Evolutionary conservation across 2,329 filamentous ascomycete genomes (phyloP).

Genomic region (Orbilia quercus): DNA sequence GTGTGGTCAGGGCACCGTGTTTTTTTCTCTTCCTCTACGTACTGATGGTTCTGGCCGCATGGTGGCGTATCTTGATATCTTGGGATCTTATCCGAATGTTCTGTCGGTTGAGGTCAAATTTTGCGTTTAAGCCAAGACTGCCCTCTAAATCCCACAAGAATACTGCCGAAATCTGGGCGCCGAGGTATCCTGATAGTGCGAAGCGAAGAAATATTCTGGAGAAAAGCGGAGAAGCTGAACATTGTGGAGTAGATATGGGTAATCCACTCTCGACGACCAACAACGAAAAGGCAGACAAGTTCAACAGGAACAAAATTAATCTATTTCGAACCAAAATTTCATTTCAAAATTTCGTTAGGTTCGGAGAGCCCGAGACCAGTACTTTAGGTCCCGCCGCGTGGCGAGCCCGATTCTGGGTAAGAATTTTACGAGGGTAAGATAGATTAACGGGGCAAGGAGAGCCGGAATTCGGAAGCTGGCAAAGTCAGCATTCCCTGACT

Average conservation of each 20-base stretch:
- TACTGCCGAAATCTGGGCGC: conserved; percentile 41
- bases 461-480: not conserved
- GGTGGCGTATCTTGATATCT: conserved; percentile 21
- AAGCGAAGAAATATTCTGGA: conserved; percentile 1
- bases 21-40: conserved; percentile 35
- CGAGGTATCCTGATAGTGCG: conserved; percentile 12
- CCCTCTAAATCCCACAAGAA: conserved; percentile 26
- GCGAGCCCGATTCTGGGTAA: conserved; percentile 2
- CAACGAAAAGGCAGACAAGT: too few species aligned
- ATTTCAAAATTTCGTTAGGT: too few species aligned
- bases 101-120: not conserved
- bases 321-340: not conserved
- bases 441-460: not conserved
- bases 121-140: not conserved
- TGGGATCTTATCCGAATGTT: not conserved
- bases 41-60: conserved; percentile 31
- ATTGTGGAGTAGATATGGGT: conserved; percentile 15
- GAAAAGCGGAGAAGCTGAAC: not conserved
- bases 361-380: too few species aligned
- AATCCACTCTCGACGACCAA: conserved; percentile 34
- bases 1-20: conserved; percentile 11
- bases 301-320: conserved; percentile 11
- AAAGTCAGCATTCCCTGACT: conserved; percentile 15
- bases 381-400: conserved; percentile 7
- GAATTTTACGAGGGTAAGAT: too few species aligned